Evolutionary conservation across 331 rosid genomes (phyloP), one percentile per base, ranked within the genome.

Genomic region (Dryas integrifolia): DNA sequence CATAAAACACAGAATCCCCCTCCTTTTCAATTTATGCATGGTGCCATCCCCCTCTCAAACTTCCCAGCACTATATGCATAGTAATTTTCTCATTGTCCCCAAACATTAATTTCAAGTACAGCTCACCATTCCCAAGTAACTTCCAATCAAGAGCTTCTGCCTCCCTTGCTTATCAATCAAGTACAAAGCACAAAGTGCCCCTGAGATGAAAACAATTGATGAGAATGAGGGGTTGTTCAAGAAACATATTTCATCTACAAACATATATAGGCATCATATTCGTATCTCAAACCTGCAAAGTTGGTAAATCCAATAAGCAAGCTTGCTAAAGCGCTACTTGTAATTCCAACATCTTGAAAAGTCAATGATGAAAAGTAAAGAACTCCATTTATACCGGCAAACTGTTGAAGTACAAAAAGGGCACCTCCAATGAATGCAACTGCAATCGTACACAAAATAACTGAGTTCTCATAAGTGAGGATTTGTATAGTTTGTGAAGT

Each of bases 101-200:
- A 4, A 70, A 15, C 5, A 18, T 18, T 4, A 44, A 55, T 40
- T 7, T 46, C 9, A 5, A 64, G 21, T 15, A 58, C 65, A 43
- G 77, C 96, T 85, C 74, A 92, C 97, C 98, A 92, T 92, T 82
- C 98, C 98, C 43, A 83, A 16, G 73, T 90, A 90, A 87, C 98
- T 92, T 79, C 97, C 92, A 51, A 87, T 79, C 65, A 90, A 84
- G 62, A 90, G 98, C 69, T 78, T 92, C 62, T 84, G 90, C 56
- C 98, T 90, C 76, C 98, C 96, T 76, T 90, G 90, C 77, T 78
- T 88, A 64, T 92, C 97, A 3, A 92, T 85, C 30, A 90, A 83
- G 86, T 84, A 87, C 73, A 88, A 87, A 69, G 96, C 96, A 82
- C 84, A 78, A 52, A 90, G 81, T 55, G 98, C 87, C 67, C 96